Conservation (phyloP, 495 filamentous ascomycete genomes). For the Annulohypoxylon maeteangense region DNA sequence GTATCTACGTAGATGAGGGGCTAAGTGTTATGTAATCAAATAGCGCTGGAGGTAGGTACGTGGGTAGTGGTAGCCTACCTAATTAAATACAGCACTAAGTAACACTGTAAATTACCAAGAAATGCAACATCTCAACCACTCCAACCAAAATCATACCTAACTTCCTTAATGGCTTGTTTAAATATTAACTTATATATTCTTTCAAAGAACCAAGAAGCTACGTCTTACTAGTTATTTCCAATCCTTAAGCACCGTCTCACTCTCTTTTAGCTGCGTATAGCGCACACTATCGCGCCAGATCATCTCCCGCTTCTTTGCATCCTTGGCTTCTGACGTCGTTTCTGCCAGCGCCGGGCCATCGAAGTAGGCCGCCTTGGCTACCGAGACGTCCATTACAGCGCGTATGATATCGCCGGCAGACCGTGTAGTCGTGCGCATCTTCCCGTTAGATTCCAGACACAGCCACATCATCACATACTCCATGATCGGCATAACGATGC, state of each 20-base stretch:
- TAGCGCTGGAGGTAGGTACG: too few relatives aligned
- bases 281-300: constrained; percentile 1
- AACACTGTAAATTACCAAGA: too few relatives aligned
- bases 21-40: too few relatives aligned
- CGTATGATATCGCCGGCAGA: neutral
- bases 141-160: too few relatives aligned
- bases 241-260: neutral
- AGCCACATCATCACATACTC: neutral
- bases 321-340: neutral
- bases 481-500: neutral
- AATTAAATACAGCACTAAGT: too few relatives aligned
- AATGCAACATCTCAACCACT: too few relatives aligned
- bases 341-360: neutral
- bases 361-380: neutral
- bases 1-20: too few relatives aligned
- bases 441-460: neutral
- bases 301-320: neutral
- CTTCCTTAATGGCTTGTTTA: neutral
- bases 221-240: neutral
- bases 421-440: neutral
- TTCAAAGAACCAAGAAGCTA: neutral
- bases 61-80: too few relatives aligned
- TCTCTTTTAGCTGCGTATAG: neutral
- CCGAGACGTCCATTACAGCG: neutral
- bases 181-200: neutral